Evolutionary conservation across 2,329 filamentous ascomycete species (phyloP), one percentile per base, ranked within the genome.

Genomic region (Aspergillus piperis): DNA sequence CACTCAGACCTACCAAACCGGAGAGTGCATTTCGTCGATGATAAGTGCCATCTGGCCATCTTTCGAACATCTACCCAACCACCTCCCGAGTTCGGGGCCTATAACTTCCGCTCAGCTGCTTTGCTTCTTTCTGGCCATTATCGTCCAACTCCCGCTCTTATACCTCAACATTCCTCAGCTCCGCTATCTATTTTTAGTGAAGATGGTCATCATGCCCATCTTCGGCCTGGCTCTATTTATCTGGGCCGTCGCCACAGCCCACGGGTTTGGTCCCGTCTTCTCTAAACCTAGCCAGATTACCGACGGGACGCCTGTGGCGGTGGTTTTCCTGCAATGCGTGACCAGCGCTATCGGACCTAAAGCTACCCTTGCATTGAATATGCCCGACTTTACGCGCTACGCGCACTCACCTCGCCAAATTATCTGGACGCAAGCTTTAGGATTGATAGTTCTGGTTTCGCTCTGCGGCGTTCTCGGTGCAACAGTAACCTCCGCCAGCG

Each of bases 31-130:
- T 4, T 49, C 58, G 2, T 57, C 54, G 1, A 62, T 62, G 61
- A 54, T 62, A 38, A 49, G 53, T 41, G 61, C 61, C 54, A 62
- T 62, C 49, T 62, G 61, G 61, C 61, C 61, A 11, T 62, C 61
- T 3, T 62, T 62, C 38, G 48, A 60, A n/a, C 30, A 58, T 48
- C 23, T 62, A 3, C 61, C 61, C 3, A 60, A 62, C 23, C 44
- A 60, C 3, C 49, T 62, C 3, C 61, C 61, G 0, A 19, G 50
- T 3, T 17, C 17, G 1, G 54, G 54, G 2, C 61, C 61, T 8
- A 51, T 62, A 17, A 60, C 58, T 7, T 60, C 61, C 1, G 19
- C 61, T 3, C 58, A 58, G 3, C 54, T 62, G 7, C 61, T 62
- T 8, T 60, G 58, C 38, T 62, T 62, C 44, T 62, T 62, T 51